Percentiles rank a stretch among this genome's conserved stretches.
phyloP scores from a whole-genome alignment of 176 grass and related monocot genomes.

The Avena sativa region DNA sequence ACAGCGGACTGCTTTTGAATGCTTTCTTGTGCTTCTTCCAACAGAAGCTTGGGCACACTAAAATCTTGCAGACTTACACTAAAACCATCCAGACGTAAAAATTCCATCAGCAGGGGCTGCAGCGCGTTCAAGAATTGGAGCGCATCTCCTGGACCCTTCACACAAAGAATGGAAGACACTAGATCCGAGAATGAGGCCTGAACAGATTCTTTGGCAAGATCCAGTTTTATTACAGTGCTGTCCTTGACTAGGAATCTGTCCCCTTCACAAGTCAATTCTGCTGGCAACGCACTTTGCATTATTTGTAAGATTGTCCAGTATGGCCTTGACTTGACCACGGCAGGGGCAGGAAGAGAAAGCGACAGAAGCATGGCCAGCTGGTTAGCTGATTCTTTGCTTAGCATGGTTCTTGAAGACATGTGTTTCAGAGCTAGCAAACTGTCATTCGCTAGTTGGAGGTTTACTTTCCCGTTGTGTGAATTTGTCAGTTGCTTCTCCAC shows the following conservation, averaged over 20 bases:
- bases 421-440: slow-evolving; percentile 72
- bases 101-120: slow-evolving; percentile 90
- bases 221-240: slow-evolving; percentile 60
- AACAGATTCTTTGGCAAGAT: slow-evolving; percentile 67
- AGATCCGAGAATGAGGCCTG: slow-evolving; percentile 64
- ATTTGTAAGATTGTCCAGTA: slow-evolving; percentile 70
- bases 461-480: slow-evolving; percentile 77
- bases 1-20: slow-evolving; percentile 64
- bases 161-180: slow-evolving; percentile 57
- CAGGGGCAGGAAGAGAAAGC: slow-evolving; percentile 54
- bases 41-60: slow-evolving; percentile 57
- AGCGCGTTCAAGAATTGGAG: slow-evolving; percentile 76
- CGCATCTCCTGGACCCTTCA: slow-evolving; percentile 69
- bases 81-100: slow-evolving; percentile 76
- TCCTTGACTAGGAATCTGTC: slow-evolving; percentile 50
- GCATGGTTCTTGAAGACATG: slow-evolving; percentile 54
- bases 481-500: slow-evolving; percentile 76
- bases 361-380: slow-evolving; percentile 78
- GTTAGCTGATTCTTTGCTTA: slow-evolving; percentile 59
- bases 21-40: slow-evolving; percentile 57
- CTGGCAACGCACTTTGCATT: slow-evolving; percentile 76
- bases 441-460: slow-evolving; percentile 79
- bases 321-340: slow-evolving; percentile 61
- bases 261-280: slow-evolving; percentile 59
- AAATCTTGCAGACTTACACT: slow-evolving; percentile 87